Conservation (phyloP, 768 basidiomycete genomes). For the Pluteus cervinus region DNA sequence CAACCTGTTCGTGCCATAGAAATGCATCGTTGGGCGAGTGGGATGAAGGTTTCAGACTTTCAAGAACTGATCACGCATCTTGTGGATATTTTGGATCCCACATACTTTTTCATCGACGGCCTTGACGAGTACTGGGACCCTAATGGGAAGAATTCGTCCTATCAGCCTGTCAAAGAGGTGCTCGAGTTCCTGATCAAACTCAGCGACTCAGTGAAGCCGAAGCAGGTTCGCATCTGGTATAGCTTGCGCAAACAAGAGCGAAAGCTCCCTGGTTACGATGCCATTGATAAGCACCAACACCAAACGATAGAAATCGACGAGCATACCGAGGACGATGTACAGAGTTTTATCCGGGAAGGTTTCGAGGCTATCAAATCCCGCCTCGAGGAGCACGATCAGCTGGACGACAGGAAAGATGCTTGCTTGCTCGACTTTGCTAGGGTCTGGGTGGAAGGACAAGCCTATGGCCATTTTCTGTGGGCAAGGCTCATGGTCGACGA, state of each 20-base stretch:
- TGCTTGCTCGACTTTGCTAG: background rate
- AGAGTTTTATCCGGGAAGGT: background rate
- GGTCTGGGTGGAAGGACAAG: slow-evolving; percentile 9
- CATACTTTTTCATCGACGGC: slow-evolving; percentile 3
- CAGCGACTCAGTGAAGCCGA: background rate
- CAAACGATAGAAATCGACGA: slow-evolving; percentile 1
- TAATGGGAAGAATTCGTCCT: background rate
- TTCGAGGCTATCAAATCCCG: background rate
- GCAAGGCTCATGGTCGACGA: slow-evolving; percentile 17
- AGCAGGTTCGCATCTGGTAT: slow-evolving; percentile 1
- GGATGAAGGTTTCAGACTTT: background rate
- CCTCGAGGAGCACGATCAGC: background rate
- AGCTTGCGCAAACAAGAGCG: background rate
- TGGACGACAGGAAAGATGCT: too few relatives aligned
- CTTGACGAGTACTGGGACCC: too few relatives aligned
- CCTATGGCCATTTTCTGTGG: slow-evolving; percentile 23
- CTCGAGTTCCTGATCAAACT: background rate
- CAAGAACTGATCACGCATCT: background rate
- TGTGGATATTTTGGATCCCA: background rate
- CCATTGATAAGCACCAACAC: slow-evolving; percentile 1
- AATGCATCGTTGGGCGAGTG: background rate
- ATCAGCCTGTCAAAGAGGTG: too few relatives aligned
- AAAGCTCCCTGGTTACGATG: too few relatives aligned
- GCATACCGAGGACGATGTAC: slow-evolving; percentile 1
- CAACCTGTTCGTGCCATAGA: background rate